Evolutionary conservation across 495 filamentous ascomycete genomes (phyloP).

Genomic region (Jackrogersella multiformis): DNA sequence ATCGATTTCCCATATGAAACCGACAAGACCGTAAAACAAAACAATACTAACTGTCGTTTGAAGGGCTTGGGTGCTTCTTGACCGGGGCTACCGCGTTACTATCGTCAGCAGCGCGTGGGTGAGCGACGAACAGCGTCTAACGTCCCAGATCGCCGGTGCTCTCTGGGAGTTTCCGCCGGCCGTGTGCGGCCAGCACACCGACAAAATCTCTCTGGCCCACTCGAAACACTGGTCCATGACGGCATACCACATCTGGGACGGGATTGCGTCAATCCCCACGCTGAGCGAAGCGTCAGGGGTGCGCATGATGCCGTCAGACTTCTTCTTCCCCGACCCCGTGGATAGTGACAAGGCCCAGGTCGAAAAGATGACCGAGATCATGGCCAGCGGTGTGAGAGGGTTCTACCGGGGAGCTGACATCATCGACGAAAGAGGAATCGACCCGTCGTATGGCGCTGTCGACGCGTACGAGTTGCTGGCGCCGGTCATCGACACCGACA

Average conservation of each 20-base stretch:
- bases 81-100: slow-evolving; percentile 60
- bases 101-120: slow-evolving; percentile 59
- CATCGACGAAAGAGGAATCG: slow-evolving; percentile 49
- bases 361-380: slow-evolving; percentile 53
- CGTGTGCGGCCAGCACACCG: slow-evolving; percentile 59
- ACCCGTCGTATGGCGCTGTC: slow-evolving; percentile 51
- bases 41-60: slow-evolving; percentile 20
- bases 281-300: slow-evolving; percentile 53
- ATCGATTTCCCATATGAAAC: not conserved
- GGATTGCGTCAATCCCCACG: slow-evolving; percentile 47
- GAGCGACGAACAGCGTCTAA: slow-evolving; percentile 51
- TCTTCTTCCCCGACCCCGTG: slow-evolving; percentile 52
- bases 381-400: slow-evolving; percentile 48
- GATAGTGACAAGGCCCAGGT: slow-evolving; percentile 48
- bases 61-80: slow-evolving; percentile 58
- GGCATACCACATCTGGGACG: slow-evolving; percentile 55
- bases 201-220: slow-evolving; percentile 50
- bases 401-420: slow-evolving; percentile 52
- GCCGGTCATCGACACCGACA: slow-evolving; percentile 63
- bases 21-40: not conserved
- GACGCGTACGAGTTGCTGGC: slow-evolving; percentile 60
- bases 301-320: slow-evolving; percentile 51
- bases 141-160: slow-evolving; percentile 61
- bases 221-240: slow-evolving; percentile 59
- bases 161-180: slow-evolving; percentile 63